Evolutionary conservation across 768 basidiomycete species (phyloP), one percentile per base, ranked within the genome.

Genomic region (Termitomyces sp.): DNA sequence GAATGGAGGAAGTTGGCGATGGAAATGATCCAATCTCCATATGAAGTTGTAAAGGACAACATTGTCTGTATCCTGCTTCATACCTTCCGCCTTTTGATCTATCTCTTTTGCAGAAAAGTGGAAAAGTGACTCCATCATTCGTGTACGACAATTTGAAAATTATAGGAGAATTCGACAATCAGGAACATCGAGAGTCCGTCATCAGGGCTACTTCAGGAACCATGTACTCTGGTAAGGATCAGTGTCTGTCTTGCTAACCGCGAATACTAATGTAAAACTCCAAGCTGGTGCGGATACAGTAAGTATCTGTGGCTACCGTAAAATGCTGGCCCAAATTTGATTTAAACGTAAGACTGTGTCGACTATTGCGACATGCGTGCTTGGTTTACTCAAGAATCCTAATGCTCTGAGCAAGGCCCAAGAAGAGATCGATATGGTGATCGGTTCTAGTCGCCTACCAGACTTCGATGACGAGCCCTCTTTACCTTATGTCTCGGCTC

Each of bases 401-500:
- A 27, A 29, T 46, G 46, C 46, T 9, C 18, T 46, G 22, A 43
- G 42, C 4, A 43, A 43, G 24, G 42, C 69, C 10, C 75, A 53
- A 31, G 41, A 43, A 53, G 52, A 53, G 20, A 62, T 75, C 9
- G 71, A 74, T 44, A 41, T 34, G 4, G 66, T 72, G 6, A 57
- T 75, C 10, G 69, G 69, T 4, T 43, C 29, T 7, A 59, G 50
- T 31, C 65, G 68, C 9, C 63, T 74, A 1, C 74, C 74, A 6
- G 59, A 61, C 8, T 70, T 72, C 39, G 63, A 61, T 9, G 72
- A 76, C 39, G 54, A 65, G 8, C 32, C 36, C 1, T 61, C 58
- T 2, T 37, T 75, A 44, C 71, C 73, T 0, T 75, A 73, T 37
- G 59, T 74, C 14, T 64, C 65, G 16, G 74, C 73, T 0, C 46